Base-by-base conservation (phyloP, 768 basidiomycete species). In the Mycena galopus region DNA sequence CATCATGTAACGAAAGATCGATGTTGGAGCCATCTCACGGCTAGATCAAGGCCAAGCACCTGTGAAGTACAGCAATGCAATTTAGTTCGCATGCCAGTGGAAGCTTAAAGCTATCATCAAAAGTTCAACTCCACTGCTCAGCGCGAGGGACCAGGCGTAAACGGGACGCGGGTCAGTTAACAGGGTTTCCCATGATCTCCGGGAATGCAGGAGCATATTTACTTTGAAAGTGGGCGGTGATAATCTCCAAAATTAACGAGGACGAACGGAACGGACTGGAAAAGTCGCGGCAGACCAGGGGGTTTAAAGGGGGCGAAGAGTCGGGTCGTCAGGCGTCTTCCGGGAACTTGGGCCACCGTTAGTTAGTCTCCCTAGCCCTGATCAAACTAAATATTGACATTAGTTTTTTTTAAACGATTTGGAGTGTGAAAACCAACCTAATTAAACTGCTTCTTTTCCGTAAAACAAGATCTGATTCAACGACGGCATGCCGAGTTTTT, bases 1-100 rank as follows among this genome's bases (percentile, higher is more conserved):
- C 62, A 64, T 64, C 47, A 64, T 64, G 1, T 23, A 64, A 64
- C 62, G 11, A 53, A 53, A 30, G 50, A 64, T 64, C 23, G 37
- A 25, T 53, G 44, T 64, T 64, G 62, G 50, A 51, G 44, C 62
- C 32, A 11, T 53, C 44, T 64, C 62, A 33, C 47, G 30, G 44
- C 50, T 17, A 64, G 47, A 27, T 23, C 37, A 33, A 64, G 62
- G 19, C 32, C 32, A 64, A 47, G 47, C 32, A 64, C 30, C 62
- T 51, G 62, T 33, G n/a, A 51, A 35, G 47, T 53, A 53, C 47
- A 64, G 62, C 62, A 47, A 61, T 29, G 59, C 39, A 30, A 64
- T 64, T 64, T 35, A 35, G 32, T 64, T 64, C 32, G 62, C n/a
- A 64, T 23, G 44, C n/a, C n/a, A n/a, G n/a, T n/a, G n/a, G 33